Evolutionary conservation across 768 basidiomycete species (phyloP), one percentile per base, ranked within the genome.

Genomic region (Amanita fuliginea): DNA sequence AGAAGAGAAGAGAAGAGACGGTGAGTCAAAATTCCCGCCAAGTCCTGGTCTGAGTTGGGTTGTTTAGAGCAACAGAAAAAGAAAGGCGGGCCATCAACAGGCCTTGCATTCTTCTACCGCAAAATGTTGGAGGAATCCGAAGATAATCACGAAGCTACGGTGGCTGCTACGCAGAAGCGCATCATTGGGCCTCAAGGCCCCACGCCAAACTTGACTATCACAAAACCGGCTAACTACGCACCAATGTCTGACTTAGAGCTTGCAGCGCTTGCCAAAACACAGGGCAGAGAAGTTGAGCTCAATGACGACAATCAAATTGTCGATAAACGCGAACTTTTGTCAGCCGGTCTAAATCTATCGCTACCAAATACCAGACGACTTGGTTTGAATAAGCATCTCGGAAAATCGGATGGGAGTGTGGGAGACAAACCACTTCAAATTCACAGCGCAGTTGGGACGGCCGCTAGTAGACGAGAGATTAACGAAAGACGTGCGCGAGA

Each of bases 261-360:
- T 22, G 90, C 86, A 19, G 75, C 64, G 39, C 57, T 75, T 39
- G 90, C 91, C 13, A 71, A 73, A 55, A 77, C 74, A 51, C 74
- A 85, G 59, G 94, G 93, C 19, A 86, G 86, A 62, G 74, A 81
- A 9, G 83, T 99, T 30, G 95, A 97, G 64, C 69, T 97, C 30
- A 98, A 98, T 63, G 95, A 98, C 63, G 94, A 97, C 57, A 94
- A 93, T 57, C 89, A 94, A 62, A 93, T 98, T 41, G 85, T 99
- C 42, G 96, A 99, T 69, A 93, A 94, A 60, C 83, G 94, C 49
- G 89, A 94, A 46, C 70, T 99, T 6, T 72, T 98, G 40, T 79
- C 84, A 18, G 94, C 95, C 4, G 96, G 96, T 2, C 69, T 99
- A 49, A 99, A 99, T 62, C 74, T 98, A 40, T 81, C 88, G 30